Evolutionary conservation across 129 eudicot genomes (phyloP), one percentile per base, ranked within the genome.

Genomic region (Artemisia tridentata): DNA sequence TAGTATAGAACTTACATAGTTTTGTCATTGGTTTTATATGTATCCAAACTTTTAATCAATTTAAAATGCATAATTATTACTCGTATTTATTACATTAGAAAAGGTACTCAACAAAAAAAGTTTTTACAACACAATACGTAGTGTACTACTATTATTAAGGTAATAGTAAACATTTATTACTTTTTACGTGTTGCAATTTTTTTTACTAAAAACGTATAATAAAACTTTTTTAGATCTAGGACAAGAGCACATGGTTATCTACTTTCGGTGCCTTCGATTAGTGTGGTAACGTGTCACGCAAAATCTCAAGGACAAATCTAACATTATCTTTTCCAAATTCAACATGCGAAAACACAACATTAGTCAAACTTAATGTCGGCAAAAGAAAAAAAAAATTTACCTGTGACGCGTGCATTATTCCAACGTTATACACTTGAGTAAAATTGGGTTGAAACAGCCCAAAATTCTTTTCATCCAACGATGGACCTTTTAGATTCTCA

Each of bases 371-470:
- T 2, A 4, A 38, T n/a, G 55, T 51, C 27, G 74, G 70, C 11
- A 38, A 38, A 62, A 60, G 63, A 54, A 52, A 13, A 6, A 1
- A 23, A 23, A 4, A 58, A 0, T 0, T 74, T 75, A 84, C 92
- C 90, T 17, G 45, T 16, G 86, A 38, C 1, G 63, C 80, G 29
- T 86, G 87, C 86, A 90, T 9, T 57, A 95, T 72, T 5, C 97
- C 99, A 23, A 79, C 78, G 46, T 95, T 84, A 71, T 95, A 95
- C 34, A 84, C 97, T 4, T 82, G 84, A 1, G 85, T 80, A 45
- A 95, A 90, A 79, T 95, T 91, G 72, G 99, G 96, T 69, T 82
- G 75, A 68, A 95, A 90, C 51, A 95, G 77, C 69, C 99, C 99
- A 72, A 90, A 95, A 38, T 86, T 90, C 84, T 71, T 83, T 81